Conservation (phyloP, 208 protist genomes). For the Blastocrithidia nonstop region DNA sequence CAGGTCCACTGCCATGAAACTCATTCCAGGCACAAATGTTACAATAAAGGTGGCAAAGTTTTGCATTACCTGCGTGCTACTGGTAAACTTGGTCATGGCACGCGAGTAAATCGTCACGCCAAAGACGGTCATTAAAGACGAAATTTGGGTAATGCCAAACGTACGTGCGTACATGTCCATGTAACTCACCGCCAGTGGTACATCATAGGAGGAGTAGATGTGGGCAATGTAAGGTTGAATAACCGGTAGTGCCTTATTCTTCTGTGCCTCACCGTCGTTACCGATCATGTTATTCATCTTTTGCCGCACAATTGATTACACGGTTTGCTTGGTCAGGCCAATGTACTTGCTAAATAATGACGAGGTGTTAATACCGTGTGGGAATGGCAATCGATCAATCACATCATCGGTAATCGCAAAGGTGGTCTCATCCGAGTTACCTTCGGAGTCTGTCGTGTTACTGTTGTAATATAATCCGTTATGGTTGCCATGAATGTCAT, state of each 20-base stretch:
- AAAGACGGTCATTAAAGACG: constrained; percentile 6
- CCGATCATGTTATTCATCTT: neutral
- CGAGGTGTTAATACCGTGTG: neutral
- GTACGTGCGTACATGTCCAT: neutral
- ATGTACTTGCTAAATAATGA: neutral
- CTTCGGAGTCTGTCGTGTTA: neutral
- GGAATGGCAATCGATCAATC: neutral
- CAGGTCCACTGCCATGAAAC: constrained; percentile 11
- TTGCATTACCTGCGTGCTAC: constrained; percentile 3
- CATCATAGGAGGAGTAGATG: constrained; percentile 6
- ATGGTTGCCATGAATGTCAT: neutral
- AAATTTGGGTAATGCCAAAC: constrained; percentile 1
- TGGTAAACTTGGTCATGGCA: constrained; percentile 4
- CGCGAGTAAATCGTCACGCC: constrained; percentile 8
- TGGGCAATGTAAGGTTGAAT: constrained; percentile 6
- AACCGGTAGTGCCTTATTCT: neutral
- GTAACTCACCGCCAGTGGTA: constrained; percentile 2
- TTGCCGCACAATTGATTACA: constrained; percentile 4
- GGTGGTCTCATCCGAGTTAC: neutral
- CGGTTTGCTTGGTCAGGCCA: neutral
- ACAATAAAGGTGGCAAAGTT: constrained; percentile 5
- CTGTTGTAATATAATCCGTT: neutral
- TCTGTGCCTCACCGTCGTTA: neutral
- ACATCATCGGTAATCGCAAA: neutral
- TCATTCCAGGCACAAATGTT: constrained; percentile 6